These are phyloP conservation scores for Sphagnum contortum DNA, from an alignment of 225 moss, liverwort and hornwort genomes.

Conservation along the genomic window DNA sequence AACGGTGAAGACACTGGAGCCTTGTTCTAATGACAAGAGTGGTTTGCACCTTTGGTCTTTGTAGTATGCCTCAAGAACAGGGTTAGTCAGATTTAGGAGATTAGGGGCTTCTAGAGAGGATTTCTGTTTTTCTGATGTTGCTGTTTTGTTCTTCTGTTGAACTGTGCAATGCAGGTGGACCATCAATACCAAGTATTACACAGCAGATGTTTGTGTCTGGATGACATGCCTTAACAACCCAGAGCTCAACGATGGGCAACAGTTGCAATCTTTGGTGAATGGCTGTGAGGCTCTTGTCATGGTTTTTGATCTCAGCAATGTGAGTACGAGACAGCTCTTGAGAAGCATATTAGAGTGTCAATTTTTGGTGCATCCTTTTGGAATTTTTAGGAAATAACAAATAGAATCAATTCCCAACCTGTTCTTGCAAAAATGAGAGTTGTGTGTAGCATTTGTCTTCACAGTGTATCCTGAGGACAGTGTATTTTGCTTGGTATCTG, in stretches of 20 bases:
- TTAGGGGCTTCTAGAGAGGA: not conserved
- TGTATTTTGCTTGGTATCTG: not conserved
- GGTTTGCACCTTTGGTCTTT: not conserved
- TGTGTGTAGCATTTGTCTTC: no score
- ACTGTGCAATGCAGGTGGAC: constrained; percentile 53
- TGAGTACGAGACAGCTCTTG: constrained; percentile 12
- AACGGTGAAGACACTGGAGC: no score
- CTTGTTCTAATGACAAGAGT: not conserved
- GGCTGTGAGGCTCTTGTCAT: constrained; percentile 80
- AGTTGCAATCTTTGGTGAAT: constrained; percentile 27
- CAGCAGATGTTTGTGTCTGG: constrained; percentile 82
- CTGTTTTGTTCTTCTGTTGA: no score
- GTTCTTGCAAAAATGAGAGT: no score
- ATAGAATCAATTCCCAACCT: no score
- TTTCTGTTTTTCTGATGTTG: constrained; percentile 6
- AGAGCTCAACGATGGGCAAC: constrained; percentile 16
- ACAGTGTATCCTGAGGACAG: not conserved
- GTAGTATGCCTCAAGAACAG: not conserved
- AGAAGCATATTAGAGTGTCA: no score
- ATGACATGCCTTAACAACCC: constrained; percentile 39
- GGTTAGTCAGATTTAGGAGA: not conserved
- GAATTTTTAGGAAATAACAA: no score
- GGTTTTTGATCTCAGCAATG: constrained; percentile 91
- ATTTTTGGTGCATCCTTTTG: no score
- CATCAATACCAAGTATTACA: constrained; percentile 92